Base-by-base conservation (phyloP, 148 eudicot genomes). In the Selenicereus undatus region DNA sequence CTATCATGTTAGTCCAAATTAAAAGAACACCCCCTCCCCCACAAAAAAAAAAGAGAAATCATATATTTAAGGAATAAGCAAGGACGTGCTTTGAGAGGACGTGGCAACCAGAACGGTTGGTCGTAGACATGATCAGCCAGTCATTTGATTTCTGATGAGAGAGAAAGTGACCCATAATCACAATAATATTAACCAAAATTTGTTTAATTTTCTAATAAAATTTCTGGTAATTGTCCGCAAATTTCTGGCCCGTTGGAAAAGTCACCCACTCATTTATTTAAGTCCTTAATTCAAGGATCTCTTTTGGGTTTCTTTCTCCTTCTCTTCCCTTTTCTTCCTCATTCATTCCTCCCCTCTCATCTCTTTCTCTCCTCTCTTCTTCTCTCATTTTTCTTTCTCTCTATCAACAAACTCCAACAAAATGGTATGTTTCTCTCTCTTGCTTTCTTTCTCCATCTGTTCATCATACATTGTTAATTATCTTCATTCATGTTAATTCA, bases 261-360 rank as follows among this genome's bases (percentile, higher is more conserved):
- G 81, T 66, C 75, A 82, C 77, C 82, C 81, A 82, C 52, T 80
- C 77, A 70, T 79, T 51, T 66, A 66, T 24, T 66, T 76, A 73
- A 71, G 65, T n/a, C 91, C 90, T 75, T 71, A 83, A 81, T 80
- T 83, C 85, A 77, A 86, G 88, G 87, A 87, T 86, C 90, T 79
- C 79, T 83, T 70, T 39, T 35, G 68, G 68, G 11, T 52, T 30
- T 79, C 73, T 68, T 65, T 64, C 71, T 58, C 79, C 78, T 26
- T 71, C 78, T 36, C 54, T 81, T 68, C 82, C 45, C 76, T 78
- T 73, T 77, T 74, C 56, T 79, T 60, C 43, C n/a, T 73, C 79
- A 6, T 71, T 79, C 77, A 71, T 69, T 78, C 39, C 30, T 14
- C 30, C 73, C 45, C 20, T 48, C 54, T 32, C 12, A 75, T 69